Percentiles rank a stretch among this genome's conserved stretches.
Conservation (phyloP, 2,329 filamentous ascomycete species). For the Fusarium verrucosum region DNA sequence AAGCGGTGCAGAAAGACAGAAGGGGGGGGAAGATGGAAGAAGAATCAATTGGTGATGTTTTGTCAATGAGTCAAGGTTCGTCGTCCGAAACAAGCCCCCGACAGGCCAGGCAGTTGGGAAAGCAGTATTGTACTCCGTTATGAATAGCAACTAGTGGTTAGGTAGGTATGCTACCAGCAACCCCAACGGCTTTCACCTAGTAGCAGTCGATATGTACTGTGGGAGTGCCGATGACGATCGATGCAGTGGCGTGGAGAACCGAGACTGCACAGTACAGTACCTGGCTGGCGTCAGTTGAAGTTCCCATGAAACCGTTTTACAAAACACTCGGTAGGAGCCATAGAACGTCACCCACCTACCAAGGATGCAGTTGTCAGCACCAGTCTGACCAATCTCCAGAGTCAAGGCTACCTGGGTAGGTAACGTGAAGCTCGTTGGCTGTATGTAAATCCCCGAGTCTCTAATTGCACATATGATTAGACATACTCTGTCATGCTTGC, state of each 20-base stretch:
- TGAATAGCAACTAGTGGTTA: conserved; percentile 15
- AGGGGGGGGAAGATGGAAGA: conserved; percentile 20
- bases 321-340: conserved; percentile 28
- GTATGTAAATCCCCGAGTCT: conserved; percentile 1
- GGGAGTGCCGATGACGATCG: conserved; percentile 43
- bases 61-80: conserved; percentile 9
- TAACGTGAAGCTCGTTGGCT: conserved; percentile 1
- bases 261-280: conserved; percentile 1
- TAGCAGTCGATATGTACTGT: conserved; percentile 11
- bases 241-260: conserved; percentile 41
- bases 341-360: conserved; percentile 29
- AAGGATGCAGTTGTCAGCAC: conserved; percentile 28
- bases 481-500: not conserved
- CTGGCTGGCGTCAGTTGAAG: conserved; percentile 26
- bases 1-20: conserved; percentile 25
- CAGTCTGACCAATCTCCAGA: too few species aligned
- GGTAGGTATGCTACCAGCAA: conserved; percentile 23
- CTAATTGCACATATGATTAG: conserved; percentile 1
- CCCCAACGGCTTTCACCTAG: conserved; percentile 29
- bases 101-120: conserved; percentile 2
- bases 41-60: conserved; percentile 26
- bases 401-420: not conserved
- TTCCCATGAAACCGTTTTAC: conserved; percentile 31
- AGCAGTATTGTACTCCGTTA: conserved; percentile 6
- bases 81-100: conserved; percentile 9